Conservation (phyloP, 2,329 filamentous ascomycete genomes). For the Dactylonectria estremocensis region DNA sequence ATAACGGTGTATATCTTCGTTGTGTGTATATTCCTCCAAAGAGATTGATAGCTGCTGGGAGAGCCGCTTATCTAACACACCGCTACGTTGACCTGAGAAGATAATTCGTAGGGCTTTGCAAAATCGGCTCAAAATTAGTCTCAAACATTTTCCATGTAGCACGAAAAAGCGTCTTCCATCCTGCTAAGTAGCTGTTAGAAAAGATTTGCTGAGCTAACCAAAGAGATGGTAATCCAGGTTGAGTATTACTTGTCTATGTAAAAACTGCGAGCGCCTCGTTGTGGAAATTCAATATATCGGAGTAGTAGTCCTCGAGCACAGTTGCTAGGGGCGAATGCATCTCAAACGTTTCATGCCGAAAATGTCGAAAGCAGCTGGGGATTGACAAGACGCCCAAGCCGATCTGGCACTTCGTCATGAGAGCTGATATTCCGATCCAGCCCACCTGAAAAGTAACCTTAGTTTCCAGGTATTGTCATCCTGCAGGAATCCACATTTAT, state of each 20-base stretch:
- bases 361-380: too few relatives aligned
- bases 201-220: too few relatives aligned
- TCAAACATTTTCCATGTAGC: constrained; percentile 32
- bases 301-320: constrained; percentile 32
- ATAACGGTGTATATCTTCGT: too few relatives aligned
- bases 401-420: too few relatives aligned
- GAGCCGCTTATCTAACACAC: constrained; percentile 17
- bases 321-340: not conserved
- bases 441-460: too few relatives aligned
- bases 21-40: constrained; percentile 25
- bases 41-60: constrained; percentile 18
- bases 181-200: not conserved
- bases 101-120: constrained; percentile 23
- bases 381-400: too few relatives aligned
- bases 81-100: constrained; percentile 29
- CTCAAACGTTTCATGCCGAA: constrained; percentile 15
- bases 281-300: constrained; percentile 28
- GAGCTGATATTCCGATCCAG: too few relatives aligned
- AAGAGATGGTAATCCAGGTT: too few relatives aligned
- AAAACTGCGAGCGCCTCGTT: constrained; percentile 18
- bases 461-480: too few relatives aligned
- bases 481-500: too few relatives aligned
- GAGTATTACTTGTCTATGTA: constrained; percentile 5
- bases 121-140: constrained; percentile 12
- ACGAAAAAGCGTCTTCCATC: constrained; percentile 20